Base-by-base conservation (phyloP, 352 stramenopile genomes). In the Phytophthora fragariae region DNA sequence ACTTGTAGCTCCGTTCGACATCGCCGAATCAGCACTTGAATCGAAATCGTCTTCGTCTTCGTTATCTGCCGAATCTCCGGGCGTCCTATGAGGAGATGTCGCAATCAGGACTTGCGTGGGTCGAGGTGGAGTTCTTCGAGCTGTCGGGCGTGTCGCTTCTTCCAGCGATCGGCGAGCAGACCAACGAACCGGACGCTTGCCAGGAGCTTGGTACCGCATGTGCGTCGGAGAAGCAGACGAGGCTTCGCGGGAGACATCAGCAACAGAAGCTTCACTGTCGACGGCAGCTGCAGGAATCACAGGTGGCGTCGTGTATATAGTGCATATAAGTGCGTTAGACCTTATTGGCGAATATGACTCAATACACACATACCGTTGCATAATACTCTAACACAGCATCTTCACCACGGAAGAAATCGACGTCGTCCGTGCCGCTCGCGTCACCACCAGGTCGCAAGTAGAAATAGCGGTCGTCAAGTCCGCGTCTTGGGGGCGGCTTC, bases 301-400 rank as follows among this genome's bases (percentile, higher is more conserved):
- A 12, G 41, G 41, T 49, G 41, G 41, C 14, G 41, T 49, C 14
- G 41, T 49, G 41, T 12, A 49, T 49, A 49, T 6, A 21, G 17
- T 49, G 41, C 41, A 49, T 9, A 8, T 49, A 19, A 3, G 41
- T 6, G 41, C 14, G 41, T 19, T 49, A 49, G 41, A 49, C 14
- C 41, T 49, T 4, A 49, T 19, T 21, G 14, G 12, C 41, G 0
- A 49, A 15, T 49, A 49, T 6, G 0, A 49, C 2, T 19, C 46
- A 37, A 8, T 41, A 37, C 17, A 50, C 24, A 55, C 39, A 21
- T 61, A 68, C 62, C 14, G 0, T 62, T 6, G 62, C 47, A 31
- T 69, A 69, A 44, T 50, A 69, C 39, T 57, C 53, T 4, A 69
- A n/a, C 15, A 69, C 53, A 54, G 15, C 53, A 9, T 61, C 62